Percentiles rank a stretch among this genome's conserved stretches.
phyloP scores from a whole-genome alignment of 2,329 filamentous ascomycete species.

The Fusarium clavum region DNA sequence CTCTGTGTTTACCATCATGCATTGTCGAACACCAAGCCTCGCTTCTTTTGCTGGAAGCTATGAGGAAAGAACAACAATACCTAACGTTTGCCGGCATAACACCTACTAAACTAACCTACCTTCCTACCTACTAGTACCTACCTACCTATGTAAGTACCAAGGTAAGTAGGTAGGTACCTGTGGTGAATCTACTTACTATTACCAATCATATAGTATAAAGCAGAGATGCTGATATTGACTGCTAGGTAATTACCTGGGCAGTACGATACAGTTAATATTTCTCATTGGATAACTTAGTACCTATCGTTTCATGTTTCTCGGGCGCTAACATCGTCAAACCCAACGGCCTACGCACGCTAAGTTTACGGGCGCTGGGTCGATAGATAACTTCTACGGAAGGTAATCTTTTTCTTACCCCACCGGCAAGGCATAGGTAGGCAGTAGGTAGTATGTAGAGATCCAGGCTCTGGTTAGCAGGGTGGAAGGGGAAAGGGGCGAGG shows the following conservation, averaged over 20 bases:
- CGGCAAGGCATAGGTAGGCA: not conserved
- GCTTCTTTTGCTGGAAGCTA: not conserved
- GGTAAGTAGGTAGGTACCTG: too few species aligned
- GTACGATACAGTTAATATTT: not conserved
- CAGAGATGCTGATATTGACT: not conserved
- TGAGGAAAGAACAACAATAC: not conserved
- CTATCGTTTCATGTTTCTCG: constrained; percentile 46
- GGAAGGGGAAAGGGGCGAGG: constrained; percentile 21
- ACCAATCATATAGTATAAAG: not conserved
- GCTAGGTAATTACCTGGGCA: not conserved
- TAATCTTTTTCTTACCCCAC: constrained; percentile 27
- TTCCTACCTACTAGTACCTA: too few species aligned
- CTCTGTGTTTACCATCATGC: not conserved
- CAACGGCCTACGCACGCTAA: constrained; percentile 40
- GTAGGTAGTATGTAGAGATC: not conserved
- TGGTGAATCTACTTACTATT: not conserved
- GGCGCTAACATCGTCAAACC: constrained; percentile 43
- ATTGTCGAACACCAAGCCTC: not conserved
- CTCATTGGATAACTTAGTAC: not conserved
- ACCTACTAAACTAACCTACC: too few species aligned
- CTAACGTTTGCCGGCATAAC: not conserved
- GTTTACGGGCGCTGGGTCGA: constrained; percentile 16
- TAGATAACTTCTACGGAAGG: not conserved
- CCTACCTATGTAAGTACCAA: too few species aligned
- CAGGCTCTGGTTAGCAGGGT: constrained; percentile 4